Conservation (phyloP, 2,329 filamentous ascomycete species). For the Periconia sp. region DNA sequence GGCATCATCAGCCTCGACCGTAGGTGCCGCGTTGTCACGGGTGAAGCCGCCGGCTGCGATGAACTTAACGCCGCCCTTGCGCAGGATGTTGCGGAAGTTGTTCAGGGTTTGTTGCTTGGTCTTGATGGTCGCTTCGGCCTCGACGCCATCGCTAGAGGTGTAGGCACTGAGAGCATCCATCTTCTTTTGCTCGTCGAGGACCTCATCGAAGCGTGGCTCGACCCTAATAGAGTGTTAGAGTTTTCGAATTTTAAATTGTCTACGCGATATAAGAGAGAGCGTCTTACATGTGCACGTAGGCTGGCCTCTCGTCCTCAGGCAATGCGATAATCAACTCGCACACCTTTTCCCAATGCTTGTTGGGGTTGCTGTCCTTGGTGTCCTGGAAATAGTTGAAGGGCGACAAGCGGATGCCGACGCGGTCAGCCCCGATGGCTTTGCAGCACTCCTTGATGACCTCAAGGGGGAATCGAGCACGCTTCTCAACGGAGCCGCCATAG, state of each 20-base stretch:
- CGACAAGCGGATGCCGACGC: constrained; percentile 35
- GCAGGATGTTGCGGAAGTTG: constrained; percentile 51
- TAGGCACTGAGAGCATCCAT: constrained; percentile 42
- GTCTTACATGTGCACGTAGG: constrained; percentile 40
- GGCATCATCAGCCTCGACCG: constrained; percentile 46
- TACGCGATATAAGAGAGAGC: background rate
- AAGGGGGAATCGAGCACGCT: constrained; percentile 58
- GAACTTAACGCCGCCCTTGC: constrained; percentile 53
- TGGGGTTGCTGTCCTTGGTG: constrained; percentile 49
- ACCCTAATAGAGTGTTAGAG: constrained; percentile 20
- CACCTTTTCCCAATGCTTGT: constrained; percentile 49
- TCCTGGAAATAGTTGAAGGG: constrained; percentile 42
- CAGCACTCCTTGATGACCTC: constrained; percentile 48
- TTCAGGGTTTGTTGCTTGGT: constrained; percentile 29
- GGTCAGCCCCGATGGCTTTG: constrained; percentile 36
- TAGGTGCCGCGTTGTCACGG: constrained; percentile 53
- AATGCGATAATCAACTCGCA: constrained; percentile 45
- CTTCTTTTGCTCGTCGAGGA: constrained; percentile 41
- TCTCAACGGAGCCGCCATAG: constrained; percentile 55
- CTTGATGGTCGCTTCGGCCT: constrained; percentile 35
- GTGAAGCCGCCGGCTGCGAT: constrained; percentile 59
- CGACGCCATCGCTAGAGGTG: constrained; percentile 30
- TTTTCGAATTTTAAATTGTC: background rate
- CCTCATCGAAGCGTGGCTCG: constrained; percentile 42
- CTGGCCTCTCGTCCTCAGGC: constrained; percentile 27